Percentiles rank a stretch among this genome's conserved stretches.
phyloP scores from a whole-genome alignment of 192 early-diverging fungal genomes.

The Coemansia sp. region DNA sequence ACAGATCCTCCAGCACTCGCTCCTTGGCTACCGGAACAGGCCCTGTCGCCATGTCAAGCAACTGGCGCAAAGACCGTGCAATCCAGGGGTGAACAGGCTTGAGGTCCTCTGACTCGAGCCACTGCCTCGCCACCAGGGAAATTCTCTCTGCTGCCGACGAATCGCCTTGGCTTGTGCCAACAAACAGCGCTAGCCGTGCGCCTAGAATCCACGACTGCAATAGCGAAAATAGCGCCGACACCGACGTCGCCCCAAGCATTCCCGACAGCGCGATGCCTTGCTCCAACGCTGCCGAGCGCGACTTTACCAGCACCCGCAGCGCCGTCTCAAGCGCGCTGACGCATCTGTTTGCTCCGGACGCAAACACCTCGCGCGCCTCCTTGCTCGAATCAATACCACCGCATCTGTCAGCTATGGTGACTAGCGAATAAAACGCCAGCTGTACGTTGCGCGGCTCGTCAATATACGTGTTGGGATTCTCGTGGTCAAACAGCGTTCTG shows the following conservation, averaged over 20 bases:
- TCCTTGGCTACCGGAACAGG: slow-evolving; percentile 9
- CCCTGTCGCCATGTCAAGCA: slow-evolving; percentile 11
- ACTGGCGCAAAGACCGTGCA: slow-evolving; percentile 17
- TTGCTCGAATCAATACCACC: background rate
- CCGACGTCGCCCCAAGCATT: slow-evolving; percentile 26
- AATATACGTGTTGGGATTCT: slow-evolving; percentile 71
- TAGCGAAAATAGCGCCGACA: slow-evolving; percentile 33
- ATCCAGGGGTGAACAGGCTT: slow-evolving; percentile 47
- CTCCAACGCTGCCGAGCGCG: background rate
- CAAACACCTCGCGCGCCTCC: slow-evolving; percentile 4
- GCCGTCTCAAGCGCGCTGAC: slow-evolving; percentile 38
- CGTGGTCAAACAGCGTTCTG: slow-evolving; percentile 74
- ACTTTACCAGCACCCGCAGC: slow-evolving; percentile 16
- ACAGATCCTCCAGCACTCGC: slow-evolving; percentile 28
- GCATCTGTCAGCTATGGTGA: slow-evolving; percentile 17
- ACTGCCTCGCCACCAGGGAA: slow-evolving; percentile 11
- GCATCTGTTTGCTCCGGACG: slow-evolving; percentile 18
- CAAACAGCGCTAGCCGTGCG: slow-evolving; percentile 42
- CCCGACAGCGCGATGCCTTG: slow-evolving; percentile 18
- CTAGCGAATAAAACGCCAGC: slow-evolving; percentile 52
- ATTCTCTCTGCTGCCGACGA: slow-evolving; percentile 4
- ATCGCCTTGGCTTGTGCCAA: slow-evolving; percentile 15
- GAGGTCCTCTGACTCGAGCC: slow-evolving; percentile 17
- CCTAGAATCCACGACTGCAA: slow-evolving; percentile 53
- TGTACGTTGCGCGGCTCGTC: slow-evolving; percentile 69